Conservation (phyloP, 164 flowering plant species). For the Macadamia tetraphylla region DNA sequence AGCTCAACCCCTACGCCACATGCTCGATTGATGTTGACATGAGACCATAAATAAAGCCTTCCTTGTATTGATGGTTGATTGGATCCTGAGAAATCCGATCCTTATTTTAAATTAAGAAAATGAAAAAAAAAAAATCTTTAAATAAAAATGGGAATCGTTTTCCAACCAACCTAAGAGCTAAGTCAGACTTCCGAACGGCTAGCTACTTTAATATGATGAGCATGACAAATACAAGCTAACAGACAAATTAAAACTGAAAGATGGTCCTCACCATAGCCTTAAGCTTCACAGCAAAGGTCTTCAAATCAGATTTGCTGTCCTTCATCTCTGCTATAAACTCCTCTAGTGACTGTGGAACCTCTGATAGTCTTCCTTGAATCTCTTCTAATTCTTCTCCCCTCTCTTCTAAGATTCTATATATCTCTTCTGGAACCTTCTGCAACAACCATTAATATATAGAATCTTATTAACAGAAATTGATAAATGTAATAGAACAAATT, state of each 20-base stretch:
- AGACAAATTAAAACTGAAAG: background rate
- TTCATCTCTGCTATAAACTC: constrained; percentile 70
- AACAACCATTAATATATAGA: background rate
- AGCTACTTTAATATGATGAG: too few species aligned
- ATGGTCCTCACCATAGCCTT: constrained; percentile 61
- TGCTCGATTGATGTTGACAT: too few species aligned
- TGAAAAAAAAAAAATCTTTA: too few species aligned
- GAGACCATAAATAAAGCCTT: too few species aligned
- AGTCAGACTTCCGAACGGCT: too few species aligned
- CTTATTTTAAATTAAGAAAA: too few species aligned
- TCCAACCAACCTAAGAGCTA: too few species aligned
- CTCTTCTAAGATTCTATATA: constrained; percentile 60
- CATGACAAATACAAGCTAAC: background rate
- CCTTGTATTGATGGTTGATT: too few species aligned
- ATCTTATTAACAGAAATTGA: background rate
- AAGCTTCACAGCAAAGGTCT: constrained; percentile 64
- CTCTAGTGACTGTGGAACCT: constrained; percentile 70
- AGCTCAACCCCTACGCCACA: too few species aligned
- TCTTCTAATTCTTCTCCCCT: constrained; percentile 29
- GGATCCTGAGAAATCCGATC: too few species aligned
- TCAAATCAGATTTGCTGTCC: constrained; percentile 49
- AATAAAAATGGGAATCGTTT: too few species aligned
- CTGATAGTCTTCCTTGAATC: constrained; percentile 31
- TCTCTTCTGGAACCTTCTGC: constrained; percentile 76
- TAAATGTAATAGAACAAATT: background rate